A percentile compares a stretch with the other conserved stretches of the same genome.
Conservation (phyloP, 352 stramenopile genomes). For the Globisporangium ultimum region DNA sequence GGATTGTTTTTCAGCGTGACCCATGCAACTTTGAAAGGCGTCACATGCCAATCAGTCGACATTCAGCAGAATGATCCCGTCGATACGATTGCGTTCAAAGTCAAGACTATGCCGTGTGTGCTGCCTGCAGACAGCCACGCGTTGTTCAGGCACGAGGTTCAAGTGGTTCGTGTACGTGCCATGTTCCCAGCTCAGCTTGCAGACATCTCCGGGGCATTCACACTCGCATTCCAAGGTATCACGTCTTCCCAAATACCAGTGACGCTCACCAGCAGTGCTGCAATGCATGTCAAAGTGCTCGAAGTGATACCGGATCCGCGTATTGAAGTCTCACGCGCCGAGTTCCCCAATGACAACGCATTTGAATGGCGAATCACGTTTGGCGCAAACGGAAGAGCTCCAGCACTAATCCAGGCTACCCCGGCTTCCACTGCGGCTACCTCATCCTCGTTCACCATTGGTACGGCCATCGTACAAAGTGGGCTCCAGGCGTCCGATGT, state of each 20-base stretch:
- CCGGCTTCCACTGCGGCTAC: background rate
- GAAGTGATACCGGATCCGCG: conserved; percentile 10
- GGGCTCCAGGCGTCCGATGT: conserved; percentile 8
- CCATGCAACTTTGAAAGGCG: background rate
- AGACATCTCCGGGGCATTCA: conserved; percentile 7
- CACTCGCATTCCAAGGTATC: background rate
- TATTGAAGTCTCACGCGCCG: conserved; percentile 13
- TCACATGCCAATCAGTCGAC: conserved; percentile 5
- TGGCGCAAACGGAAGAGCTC: conserved; percentile 1
- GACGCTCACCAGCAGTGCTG: conserved; percentile 1
- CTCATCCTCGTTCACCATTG: conserved; percentile 2
- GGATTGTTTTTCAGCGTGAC: conserved; percentile 11
- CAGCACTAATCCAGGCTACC: background rate
- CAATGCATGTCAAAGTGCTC: conserved; percentile 12
- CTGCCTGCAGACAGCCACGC: background rate
- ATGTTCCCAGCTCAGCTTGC: conserved; percentile 5
- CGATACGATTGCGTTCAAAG: conserved; percentile 1
- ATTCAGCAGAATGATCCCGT: conserved; percentile 6
- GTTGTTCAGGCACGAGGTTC: conserved; percentile 1
- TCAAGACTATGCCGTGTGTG: conserved; percentile 9
- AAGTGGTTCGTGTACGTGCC: conserved; percentile 9
- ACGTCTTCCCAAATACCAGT: conserved; percentile 1
- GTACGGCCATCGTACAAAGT: background rate
- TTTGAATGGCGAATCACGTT: conserved; percentile 24
- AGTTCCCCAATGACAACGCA: background rate